Evolutionary conservation across 495 filamentous ascomycete species (phyloP).

Genomic region (Neurospora hispaniola): DNA sequence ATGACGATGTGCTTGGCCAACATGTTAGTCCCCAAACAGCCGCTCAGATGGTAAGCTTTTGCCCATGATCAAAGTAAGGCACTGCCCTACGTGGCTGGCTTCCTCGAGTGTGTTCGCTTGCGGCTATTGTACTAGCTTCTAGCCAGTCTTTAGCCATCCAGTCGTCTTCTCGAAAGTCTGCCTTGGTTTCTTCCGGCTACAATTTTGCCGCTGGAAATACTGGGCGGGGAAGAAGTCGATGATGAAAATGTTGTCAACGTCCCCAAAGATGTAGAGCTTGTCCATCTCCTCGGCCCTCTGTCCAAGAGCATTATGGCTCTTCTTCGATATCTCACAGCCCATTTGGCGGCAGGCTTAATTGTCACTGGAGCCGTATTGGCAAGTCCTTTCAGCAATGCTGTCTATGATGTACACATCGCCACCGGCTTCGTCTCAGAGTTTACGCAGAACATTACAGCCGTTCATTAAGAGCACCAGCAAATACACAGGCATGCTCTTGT

Average conservation of each 20-base stretch:
- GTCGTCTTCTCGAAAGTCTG: background rate
- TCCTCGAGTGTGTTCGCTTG: background rate
- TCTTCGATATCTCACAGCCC: background rate
- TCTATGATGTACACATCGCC: slow-evolving; percentile 5
- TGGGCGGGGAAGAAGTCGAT: no score
- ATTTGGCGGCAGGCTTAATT: background rate
- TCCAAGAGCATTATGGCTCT: background rate
- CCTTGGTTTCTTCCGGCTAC: background rate
- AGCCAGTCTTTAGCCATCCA: background rate
- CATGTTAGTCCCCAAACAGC: no score
- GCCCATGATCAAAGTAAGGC: background rate
- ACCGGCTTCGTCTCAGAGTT: slow-evolving; percentile 14
- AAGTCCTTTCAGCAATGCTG: background rate
- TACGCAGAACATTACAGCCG: slow-evolving; percentile 11
- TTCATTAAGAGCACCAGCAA: slow-evolving; percentile 1
- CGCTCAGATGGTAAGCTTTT: no score
- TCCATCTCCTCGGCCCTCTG: background rate
- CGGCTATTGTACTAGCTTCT: background rate
- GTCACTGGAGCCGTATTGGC: background rate
- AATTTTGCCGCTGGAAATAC: background rate
- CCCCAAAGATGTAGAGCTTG: background rate
- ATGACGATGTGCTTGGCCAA: background rate
- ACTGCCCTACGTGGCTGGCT: background rate
- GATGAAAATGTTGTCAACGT: background rate
- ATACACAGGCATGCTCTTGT: slow-evolving; percentile 5